A percentile compares a stretch with the other conserved stretches of the same genome.
Conservation (phyloP, 805 yeast genomes). For the Saccharomycopsis synnaedendra region DNA sequence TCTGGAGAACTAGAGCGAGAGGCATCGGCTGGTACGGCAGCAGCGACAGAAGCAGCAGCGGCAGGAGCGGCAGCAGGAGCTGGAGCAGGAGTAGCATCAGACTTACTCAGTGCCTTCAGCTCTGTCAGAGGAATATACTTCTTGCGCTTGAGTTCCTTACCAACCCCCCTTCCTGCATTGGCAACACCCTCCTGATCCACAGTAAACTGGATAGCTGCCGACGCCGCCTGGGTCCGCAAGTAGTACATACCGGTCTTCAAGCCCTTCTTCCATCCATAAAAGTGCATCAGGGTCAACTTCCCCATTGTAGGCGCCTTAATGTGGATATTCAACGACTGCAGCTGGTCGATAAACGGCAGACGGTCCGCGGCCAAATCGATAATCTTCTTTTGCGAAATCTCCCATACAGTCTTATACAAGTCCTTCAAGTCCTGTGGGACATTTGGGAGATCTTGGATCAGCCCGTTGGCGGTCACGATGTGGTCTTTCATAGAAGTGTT, state of each 20-base stretch:
- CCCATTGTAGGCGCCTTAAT: constrained; percentile 90
- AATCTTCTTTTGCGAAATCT: constrained; percentile 72
- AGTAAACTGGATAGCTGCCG: constrained; percentile 92
- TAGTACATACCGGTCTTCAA: constrained; percentile 98
- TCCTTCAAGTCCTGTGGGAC: constrained; percentile 68
- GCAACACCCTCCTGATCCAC: constrained; percentile 33
- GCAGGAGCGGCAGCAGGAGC: not conserved
- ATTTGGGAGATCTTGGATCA: constrained; percentile 62
- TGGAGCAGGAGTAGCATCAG: not conserved
- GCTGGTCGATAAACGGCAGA: constrained; percentile 78
- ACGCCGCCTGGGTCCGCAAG: constrained; percentile 93
- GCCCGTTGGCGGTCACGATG: constrained; percentile 70
- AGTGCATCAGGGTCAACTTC: constrained; percentile 94
- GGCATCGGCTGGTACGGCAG: constrained; percentile 10
- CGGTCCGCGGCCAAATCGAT: constrained; percentile 73
- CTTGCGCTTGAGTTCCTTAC: constrained; percentile 22
- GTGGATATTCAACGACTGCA: constrained; percentile 86
- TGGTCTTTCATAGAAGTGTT: constrained; percentile 64
- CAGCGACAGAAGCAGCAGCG: constrained; percentile 1
- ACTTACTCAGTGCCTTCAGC: not conserved
- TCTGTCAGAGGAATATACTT: constrained; percentile 22
- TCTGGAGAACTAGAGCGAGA: constrained; percentile 3
- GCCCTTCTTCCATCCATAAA: constrained; percentile 98
- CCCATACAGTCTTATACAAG: constrained; percentile 95
- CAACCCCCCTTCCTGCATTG: constrained; percentile 13